A percentile compares a stretch with the other conserved stretches of the same genome.
These are phyloP conservation scores for Leishmania braziliensis DNA, from an alignment of 208 protist species.

Conservation along the genomic window DNA sequence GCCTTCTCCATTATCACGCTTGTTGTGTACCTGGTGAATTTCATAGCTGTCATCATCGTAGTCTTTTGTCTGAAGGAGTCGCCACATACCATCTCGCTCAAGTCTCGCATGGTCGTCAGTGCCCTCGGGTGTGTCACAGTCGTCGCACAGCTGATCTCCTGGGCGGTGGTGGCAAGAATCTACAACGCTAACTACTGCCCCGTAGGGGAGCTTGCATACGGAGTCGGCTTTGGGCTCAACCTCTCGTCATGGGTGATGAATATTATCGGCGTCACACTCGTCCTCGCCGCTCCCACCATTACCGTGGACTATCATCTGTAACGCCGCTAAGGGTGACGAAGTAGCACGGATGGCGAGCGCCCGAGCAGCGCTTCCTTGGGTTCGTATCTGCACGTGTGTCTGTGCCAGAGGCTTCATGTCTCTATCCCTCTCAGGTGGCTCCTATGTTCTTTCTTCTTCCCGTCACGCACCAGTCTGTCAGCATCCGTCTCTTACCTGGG, in stretches of 20 bases:
- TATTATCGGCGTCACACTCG: constrained; percentile 25
- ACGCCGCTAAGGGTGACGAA: background rate
- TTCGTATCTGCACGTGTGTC: background rate
- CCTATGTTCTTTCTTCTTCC: background rate
- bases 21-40: constrained; percentile 37
- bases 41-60: constrained; percentile 26
- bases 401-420: background rate
- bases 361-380: background rate
- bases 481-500: background rate
- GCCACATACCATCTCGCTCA: constrained; percentile 26
- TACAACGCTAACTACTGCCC: constrained; percentile 34
- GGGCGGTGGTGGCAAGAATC: constrained; percentile 51
- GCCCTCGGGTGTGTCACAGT: constrained; percentile 29
- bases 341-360: background rate
- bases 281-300: constrained; percentile 17
- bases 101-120: constrained; percentile 33
- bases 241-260: constrained; percentile 59
- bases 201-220: constrained; percentile 33
- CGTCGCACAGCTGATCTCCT: constrained; percentile 52
- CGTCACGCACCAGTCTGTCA: background rate
- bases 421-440: background rate
- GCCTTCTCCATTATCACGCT: constrained; percentile 69
- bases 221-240: constrained; percentile 65
- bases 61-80: constrained; percentile 34
- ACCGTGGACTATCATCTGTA: constrained; percentile 11